Base-by-base conservation (phyloP, 2,329 filamentous ascomycete species). In the Penicillium fuscoglaucum region DNA sequence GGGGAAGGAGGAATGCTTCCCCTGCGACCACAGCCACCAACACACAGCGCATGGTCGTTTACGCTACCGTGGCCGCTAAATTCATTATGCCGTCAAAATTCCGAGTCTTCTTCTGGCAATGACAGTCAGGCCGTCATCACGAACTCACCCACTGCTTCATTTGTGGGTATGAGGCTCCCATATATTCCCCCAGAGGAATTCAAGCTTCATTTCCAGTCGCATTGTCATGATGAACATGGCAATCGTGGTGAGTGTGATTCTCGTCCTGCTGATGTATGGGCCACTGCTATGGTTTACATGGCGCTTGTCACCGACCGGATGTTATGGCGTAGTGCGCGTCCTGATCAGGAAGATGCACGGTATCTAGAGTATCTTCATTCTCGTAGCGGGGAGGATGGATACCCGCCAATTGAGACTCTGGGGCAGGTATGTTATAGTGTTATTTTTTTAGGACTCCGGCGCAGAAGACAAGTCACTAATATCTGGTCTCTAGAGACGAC, bases 281-380 rank as follows among this genome's bases (percentile, higher is more conserved):
- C 71, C 4, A 58, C 63, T 6, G 71, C 69, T 1, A 61, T 72
- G 8, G 52, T 72, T 2, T 74, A 73, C 15, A 51, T 73, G 47
- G 61, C 65, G 0, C 61, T 73, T 26, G 55, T 71, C 6, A 67
- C 59, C 7, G 67, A 70, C 1, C 63, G 66, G 12, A 54, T 70
- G 3, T 57, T 63, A 0, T 74, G 71, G 71, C 57, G 64, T 5
- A 65, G 59, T 55, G 65, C 71, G 9, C 55, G 62, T 15, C 65
- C 62, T 6, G 29, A 55, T 7, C 37, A 53, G 4, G 68, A 72
- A 48, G 71, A 74, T 63, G 29, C 43, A 1, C 55, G 62, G 12
- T 73, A 67, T 46, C n/a, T 61, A 31, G 62, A 58, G 21, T 73
- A 73, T 41, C 19, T 70, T 4, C 31, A 55, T n/a, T 48, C 60